Evolutionary conservation across 1,139 yeast species (phyloP).

Genomic region (Nakaseomyces delphensis): DNA sequence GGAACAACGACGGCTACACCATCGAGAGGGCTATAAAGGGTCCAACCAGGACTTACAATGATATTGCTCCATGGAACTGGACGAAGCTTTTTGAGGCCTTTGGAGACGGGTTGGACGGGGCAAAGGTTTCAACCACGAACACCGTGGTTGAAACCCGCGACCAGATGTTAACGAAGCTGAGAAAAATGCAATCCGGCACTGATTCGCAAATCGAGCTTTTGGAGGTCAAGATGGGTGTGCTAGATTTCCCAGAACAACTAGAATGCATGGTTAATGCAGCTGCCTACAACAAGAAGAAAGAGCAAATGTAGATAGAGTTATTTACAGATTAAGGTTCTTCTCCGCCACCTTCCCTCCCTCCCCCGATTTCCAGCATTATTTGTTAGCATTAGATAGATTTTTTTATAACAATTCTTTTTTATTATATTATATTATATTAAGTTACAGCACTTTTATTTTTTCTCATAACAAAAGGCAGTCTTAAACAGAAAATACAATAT

Average conservation of each 20-base stretch:
- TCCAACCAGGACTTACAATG: constrained; percentile 66
- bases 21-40: constrained; percentile 81
- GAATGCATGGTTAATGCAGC: constrained; percentile 18
- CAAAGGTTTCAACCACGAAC: constrained; percentile 14
- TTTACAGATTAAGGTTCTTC: too few species aligned
- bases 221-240: constrained; percentile 55
- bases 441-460: too few species aligned
- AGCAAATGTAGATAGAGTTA: too few species aligned
- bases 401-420: too few species aligned
- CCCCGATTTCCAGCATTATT: too few species aligned
- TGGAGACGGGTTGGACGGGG: constrained; percentile 42
- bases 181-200: constrained; percentile 14
- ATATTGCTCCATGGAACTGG: constrained; percentile 82
- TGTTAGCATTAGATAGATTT: too few species aligned
- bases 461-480: too few species aligned
- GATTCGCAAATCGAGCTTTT: constrained; percentile 45
- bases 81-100: constrained; percentile 52
- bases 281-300: constrained; percentile 9
- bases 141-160: constrained; percentile 12
- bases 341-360: too few species aligned
- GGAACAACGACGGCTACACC: constrained; percentile 81
- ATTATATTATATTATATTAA: too few species aligned
- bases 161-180: constrained; percentile 14
- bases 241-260: constrained; percentile 53
- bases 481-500: too few species aligned